Base-by-base conservation (phyloP, 2,329 filamentous ascomycete genomes). In the Aureobasidium melanogenum region DNA sequence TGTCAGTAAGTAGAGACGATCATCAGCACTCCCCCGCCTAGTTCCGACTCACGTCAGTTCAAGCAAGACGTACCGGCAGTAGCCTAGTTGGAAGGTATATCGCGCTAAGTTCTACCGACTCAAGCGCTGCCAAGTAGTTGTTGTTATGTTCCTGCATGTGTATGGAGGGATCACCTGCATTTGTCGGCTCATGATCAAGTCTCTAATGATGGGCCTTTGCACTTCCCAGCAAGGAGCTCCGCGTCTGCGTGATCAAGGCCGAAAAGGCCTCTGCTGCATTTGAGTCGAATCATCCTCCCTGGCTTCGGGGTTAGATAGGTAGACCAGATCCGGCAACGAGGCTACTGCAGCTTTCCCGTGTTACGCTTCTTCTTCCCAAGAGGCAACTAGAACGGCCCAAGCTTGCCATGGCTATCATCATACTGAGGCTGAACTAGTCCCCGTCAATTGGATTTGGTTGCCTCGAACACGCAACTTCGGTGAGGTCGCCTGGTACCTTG, bases 381-480 rank as follows among this genome's bases (percentile, higher is more conserved):
- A 46, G 47, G 59, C 57, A 47, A 50, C 34, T 34, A 36, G 32
- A 50, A 44, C 22, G 28, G 59, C 36, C 59, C 55, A 38, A 61
- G 59, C 59, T 54, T 41, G 26, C 59, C 59, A 47, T 47, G 39
- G 39, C 47, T 52, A 52, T 38, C 19, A 60, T 51, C 15, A 54
- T 61, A 54, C 48, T 61, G 59, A 61, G 59, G 59, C 59, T 61
- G 48, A 55, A 61, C 50, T 39, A 54, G 59, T 54, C 47, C 50
- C 59, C 47, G 41, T 55, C 39, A 22, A 54, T 38, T 61, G 48
- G 59, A 39, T 44, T 30, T 30, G 59, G 56, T 59, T 59, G 44
- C 56, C 56, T 59, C 44, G 44, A 58, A 59, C 17, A 59, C 56
- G 56, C 56, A 59, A 59, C 56, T 59, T 56, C 41, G 43, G 54